Evolutionary conservation across 140 eudicot species (phyloP), one percentile per base, ranked within the genome.

Genomic region (Ambrosia hybrid): DNA sequence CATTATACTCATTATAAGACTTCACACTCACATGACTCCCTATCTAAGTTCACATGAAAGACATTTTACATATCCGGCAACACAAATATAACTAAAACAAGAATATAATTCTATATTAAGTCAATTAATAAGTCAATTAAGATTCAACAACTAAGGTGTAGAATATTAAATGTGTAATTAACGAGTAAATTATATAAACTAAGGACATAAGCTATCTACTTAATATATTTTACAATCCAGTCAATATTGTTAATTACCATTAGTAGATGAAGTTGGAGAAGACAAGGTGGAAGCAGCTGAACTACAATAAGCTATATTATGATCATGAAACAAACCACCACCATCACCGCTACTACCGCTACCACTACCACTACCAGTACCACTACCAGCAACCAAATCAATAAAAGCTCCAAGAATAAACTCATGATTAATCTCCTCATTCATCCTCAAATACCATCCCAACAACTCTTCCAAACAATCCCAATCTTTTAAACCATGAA

Each of bases 371-470:
- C 30, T 57, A 12, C 3, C 53, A 0, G 3, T 2, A 3, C 7
- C 53, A 3, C 14, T 49, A 9, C 78, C 90, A 37, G 64, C 70
- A 53, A 89, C 85, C 85, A 89, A 70, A 76, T 92, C 96, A 73
- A 89, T 85, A 75, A 92, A 92, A 7, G 98, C 98, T 67, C 80
- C 90, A 51, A 88, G 75, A 12, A 91, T 89, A 15, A 78, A 71
- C 55, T 81, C 89, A 83, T 91, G 89, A 78, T 84, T 85, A 15
- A 14, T 52, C 85, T 85, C 82, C 56, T 82, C 89, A 66, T 91
- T 91, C 82, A 83, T 82, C 79, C 64, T 91, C 79, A 91, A 79
- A 68, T 88, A 91, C 94, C 97, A 91, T 3, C 83, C 77, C 45
- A 91, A 70, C 80, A 91, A 61, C 79, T 88, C 96, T 73, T 88